Percentiles rank a stretch among this genome's conserved stretches.
phyloP scores from a whole-genome alignment of 1,284 basidiomycete species.

The Leccinum pachyderme region DNA sequence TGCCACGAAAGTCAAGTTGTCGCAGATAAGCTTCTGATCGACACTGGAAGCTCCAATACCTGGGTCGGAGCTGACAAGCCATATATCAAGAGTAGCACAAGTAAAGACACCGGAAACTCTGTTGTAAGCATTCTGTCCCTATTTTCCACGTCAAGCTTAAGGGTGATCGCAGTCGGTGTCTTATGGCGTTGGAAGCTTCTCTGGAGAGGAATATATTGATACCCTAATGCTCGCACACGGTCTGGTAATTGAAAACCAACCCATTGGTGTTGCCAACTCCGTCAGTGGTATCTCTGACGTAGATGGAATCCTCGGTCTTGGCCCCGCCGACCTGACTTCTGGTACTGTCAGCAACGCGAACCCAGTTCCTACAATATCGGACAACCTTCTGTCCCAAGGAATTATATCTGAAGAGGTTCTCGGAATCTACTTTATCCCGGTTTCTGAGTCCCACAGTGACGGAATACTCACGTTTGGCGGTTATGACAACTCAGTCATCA shows the following conservation, averaged over 20 bases:
- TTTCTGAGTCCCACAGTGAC: constrained; percentile 27
- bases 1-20: neutral
- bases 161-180: constrained; percentile 31
- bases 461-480: constrained; percentile 52
- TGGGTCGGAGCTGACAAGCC: constrained; percentile 37
- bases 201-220: constrained; percentile 51
- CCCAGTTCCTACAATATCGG: constrained; percentile 40
- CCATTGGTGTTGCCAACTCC: constrained; percentile 48
- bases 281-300: constrained; percentile 42
- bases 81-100: constrained; percentile 43
- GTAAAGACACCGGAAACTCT: constrained; percentile 40
- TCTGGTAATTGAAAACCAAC: constrained; percentile 48
- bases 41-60: constrained; percentile 38
- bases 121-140: constrained; percentile 31
- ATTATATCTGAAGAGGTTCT: constrained; percentile 44
- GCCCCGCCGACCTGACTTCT: constrained; percentile 49
- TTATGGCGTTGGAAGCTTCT: constrained; percentile 53
- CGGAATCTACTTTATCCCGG: constrained; percentile 50
- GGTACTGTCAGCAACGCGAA: constrained; percentile 27
- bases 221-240: constrained; percentile 41
- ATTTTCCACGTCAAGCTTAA: neutral
- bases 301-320: constrained; percentile 58
- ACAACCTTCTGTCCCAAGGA: constrained; percentile 43
- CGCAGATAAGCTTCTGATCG: constrained; percentile 25
- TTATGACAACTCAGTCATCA: constrained; percentile 43